Base-by-base conservation (phyloP, 1,284 basidiomycete genomes). In the Marasmius oreades region DNA sequence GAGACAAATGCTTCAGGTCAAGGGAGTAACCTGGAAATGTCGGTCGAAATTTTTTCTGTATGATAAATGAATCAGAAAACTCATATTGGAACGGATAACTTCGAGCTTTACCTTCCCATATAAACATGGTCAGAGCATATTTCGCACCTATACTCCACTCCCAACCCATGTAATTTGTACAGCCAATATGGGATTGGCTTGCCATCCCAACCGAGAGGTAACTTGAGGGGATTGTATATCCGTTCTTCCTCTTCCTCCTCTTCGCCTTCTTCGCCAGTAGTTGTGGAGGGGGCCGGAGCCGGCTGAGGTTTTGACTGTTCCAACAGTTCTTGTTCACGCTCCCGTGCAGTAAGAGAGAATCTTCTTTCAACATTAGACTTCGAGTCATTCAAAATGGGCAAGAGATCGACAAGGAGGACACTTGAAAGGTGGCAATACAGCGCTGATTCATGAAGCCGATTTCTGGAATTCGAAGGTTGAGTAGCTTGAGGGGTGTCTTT, bases 151-250 rank as follows among this genome's bases (percentile, higher is more conserved):
- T 98, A 99, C 72, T 98, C 95, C 51, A 98, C 95, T 26, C 96
- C 95, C 22, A 99, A 78, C 1, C 97, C 97, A 71, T 99, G 97
- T 53, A 99, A 76, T 73, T 98, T 99, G 78, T 96, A 99, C 58
- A 99, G 70, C 96, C 96, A 99, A 70, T 95, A 98, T 16, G 97
- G 96, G 65, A 99, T 99, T 16, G 96, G 95, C 69, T 96, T 97
- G 42, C 95, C 95, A 69, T 98, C 95, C 95, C 95, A 98, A 1
- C 96, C 96, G 2, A 99, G 81, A 10, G 97, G 97, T 42, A 99
- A 77, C 73, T 98, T 98, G 55, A 99, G 83, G 39, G 97, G 97
- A 68, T 99, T 99, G 74, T 99, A 99, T 51, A 98, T 94, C 63
- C 91, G 85, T 61, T 93, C 93, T 65, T 97, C 93, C 62, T 95